A percentile compares a stretch with the other conserved stretches of the same genome.
Conservation (phyloP, 495 filamentous ascomycete genomes). For the Penicillium diatomitis region DNA sequence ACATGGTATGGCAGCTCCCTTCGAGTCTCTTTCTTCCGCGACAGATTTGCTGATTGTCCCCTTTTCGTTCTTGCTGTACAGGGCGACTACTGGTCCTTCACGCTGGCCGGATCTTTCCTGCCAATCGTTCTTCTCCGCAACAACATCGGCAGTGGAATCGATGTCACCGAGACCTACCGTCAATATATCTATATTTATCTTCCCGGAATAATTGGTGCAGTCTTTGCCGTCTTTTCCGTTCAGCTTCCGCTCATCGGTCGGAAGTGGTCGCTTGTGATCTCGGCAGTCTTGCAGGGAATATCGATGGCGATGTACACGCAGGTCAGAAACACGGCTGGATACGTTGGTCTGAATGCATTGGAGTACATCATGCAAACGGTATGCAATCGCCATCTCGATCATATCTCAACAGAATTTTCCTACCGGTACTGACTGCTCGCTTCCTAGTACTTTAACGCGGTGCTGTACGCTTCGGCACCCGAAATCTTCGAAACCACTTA, state of each 20-base stretch:
- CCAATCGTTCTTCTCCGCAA: slow-evolving; percentile 31
- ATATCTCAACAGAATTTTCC: neutral
- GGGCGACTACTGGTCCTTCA: slow-evolving; percentile 15
- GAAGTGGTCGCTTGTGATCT: slow-evolving; percentile 23
- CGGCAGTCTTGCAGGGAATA: slow-evolving; percentile 6
- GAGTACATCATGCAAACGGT: slow-evolving; percentile 11
- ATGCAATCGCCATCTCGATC: neutral
- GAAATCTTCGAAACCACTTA: slow-evolving; percentile 8
- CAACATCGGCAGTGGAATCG: slow-evolving; percentile 15
- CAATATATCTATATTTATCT: slow-evolving; percentile 37
- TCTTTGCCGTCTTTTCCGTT: slow-evolving; percentile 26
- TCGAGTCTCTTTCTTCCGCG: too few species aligned
- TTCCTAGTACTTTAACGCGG: slow-evolving; percentile 3
- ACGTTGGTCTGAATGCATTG: slow-evolving; percentile 7
- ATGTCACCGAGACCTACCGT: slow-evolving; percentile 28
- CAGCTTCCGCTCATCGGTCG: slow-evolving; percentile 26
- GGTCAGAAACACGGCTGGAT: slow-evolving; percentile 7
- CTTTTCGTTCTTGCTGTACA: neutral
- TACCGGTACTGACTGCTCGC: too few species aligned
- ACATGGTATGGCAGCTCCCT: slow-evolving; percentile 2
- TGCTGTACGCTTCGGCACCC: slow-evolving; percentile 4
- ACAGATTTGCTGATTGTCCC: too few species aligned
- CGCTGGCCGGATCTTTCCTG: slow-evolving; percentile 24
- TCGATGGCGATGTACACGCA: slow-evolving; percentile 12
- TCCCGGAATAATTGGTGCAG: slow-evolving; percentile 33